phyloP scores from a whole-genome alignment of 495 filamentous ascomycete species.

The Penicillium coprophilum region DNA sequence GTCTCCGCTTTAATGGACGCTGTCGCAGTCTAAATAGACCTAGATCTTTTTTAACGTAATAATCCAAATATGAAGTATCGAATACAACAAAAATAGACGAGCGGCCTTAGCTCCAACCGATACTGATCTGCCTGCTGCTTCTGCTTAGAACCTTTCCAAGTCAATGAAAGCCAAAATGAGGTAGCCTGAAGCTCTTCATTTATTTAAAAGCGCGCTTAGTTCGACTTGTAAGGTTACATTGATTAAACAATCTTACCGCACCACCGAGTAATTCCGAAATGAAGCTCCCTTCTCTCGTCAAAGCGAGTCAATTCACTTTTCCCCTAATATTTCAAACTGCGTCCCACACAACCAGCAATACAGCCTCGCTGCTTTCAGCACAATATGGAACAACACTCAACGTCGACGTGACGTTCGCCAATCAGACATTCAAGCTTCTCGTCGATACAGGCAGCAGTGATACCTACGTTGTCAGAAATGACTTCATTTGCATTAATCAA shows the following conservation, averaged over 20 bases:
- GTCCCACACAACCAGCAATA: background rate
- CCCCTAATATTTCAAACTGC: conserved; percentile 1
- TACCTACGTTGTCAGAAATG: conserved; percentile 53
- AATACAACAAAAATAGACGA: conserved; percentile 4
- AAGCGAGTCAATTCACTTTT: conserved; percentile 2
- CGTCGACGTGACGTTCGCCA: conserved; percentile 22
- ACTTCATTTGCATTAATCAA: conserved; percentile 48
- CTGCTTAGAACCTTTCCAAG: background rate
- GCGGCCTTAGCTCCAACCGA: background rate
- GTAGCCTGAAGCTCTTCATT: too few species aligned
- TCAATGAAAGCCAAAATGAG: too few species aligned
- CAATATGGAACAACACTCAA: conserved; percentile 29
- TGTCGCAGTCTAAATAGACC: too few species aligned
- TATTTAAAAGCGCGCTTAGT: background rate
- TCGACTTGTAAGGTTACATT: background rate
- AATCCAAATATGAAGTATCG: too few species aligned
- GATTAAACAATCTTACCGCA: too few species aligned
- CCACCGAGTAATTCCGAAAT: too few species aligned
- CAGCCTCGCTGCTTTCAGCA: conserved; percentile 13
- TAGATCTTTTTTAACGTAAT: too few species aligned
- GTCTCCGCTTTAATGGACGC: too few species aligned
- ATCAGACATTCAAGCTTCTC: conserved; percentile 46
- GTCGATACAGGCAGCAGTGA: conserved; percentile 66
- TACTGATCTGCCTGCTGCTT: conserved; percentile 3
- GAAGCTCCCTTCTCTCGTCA: background rate